Evolutionary conservation across 2,329 filamentous ascomycete genomes (phyloP).

Genomic region (Xylariaceae sp.): DNA sequence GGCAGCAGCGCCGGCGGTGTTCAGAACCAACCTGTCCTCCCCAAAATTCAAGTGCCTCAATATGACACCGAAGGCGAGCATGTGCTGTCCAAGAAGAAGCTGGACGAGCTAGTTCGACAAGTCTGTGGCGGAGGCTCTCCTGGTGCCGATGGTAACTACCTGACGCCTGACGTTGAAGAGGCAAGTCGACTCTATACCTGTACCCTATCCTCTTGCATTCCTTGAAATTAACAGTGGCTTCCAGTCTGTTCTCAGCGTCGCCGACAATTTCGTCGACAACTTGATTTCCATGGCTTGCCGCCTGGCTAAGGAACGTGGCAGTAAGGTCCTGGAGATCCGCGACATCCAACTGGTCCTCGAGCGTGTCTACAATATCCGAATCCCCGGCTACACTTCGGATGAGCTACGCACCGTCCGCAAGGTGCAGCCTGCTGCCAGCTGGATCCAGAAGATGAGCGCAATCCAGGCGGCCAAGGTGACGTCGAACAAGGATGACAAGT

Average conservation of each 20-base stretch:
- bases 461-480: conserved; percentile 90
- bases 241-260: conserved; percentile 81
- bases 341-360: conserved; percentile 82
- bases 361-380: conserved; percentile 83
- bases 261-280: conserved; percentile 92
- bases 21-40: conserved; percentile 81
- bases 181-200: conserved; percentile 47
- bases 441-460: conserved; percentile 96
- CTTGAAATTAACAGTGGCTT: not conserved
- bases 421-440: conserved; percentile 80
- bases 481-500: conserved; percentile 56
- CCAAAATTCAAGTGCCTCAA: conserved; percentile 77
- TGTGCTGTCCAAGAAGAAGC: conserved; percentile 94
- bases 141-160: conserved; percentile 68
- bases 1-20: conserved; percentile 78
- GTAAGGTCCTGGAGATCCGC: conserved; percentile 84
- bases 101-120: conserved; percentile 91
- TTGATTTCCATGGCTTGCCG: conserved; percentile 84
- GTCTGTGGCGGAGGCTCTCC: conserved; percentile 79
- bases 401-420: conserved; percentile 93
- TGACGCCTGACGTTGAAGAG: conserved; percentile 94
- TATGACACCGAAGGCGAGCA: conserved; percentile 90
- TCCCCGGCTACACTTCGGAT: conserved; percentile 91
- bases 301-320: conserved; percentile 88
- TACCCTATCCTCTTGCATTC: conserved; percentile 10